Evolutionary conservation across 352 stramenopile genomes (phyloP).

Genomic region (Peronosclerospora sorghi): DNA sequence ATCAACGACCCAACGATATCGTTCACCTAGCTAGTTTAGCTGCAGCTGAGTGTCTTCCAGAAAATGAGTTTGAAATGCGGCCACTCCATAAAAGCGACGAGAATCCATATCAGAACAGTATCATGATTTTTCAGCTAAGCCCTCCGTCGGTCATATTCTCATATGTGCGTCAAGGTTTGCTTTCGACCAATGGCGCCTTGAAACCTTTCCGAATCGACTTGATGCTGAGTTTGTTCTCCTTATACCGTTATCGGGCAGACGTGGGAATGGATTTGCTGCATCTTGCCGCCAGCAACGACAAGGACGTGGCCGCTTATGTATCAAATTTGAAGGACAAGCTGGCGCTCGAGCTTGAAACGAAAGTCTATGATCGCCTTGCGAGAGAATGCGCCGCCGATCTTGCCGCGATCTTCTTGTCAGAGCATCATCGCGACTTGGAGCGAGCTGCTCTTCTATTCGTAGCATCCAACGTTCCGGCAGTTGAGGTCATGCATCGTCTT

Average conservation of each 20-base stretch:
- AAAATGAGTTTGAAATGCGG: constrained; percentile 48
- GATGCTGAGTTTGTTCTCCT: constrained; percentile 67
- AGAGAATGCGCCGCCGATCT: constrained; percentile 53
- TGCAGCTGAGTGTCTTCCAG: constrained; percentile 35
- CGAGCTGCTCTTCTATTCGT: constrained; percentile 61
- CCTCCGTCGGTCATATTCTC: constrained; percentile 64
- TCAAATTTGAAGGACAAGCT: constrained; percentile 35
- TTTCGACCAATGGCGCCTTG: constrained; percentile 16
- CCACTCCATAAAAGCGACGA: constrained; percentile 5
- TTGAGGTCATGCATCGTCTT: constrained; percentile 46
- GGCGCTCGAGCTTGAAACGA: constrained; percentile 58
- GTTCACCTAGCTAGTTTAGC: constrained; percentile 32
- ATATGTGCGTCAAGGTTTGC: constrained; percentile 34
- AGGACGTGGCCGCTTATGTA: constrained; percentile 6
- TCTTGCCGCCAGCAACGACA: constrained; percentile 16
- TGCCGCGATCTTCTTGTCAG: constrained; percentile 45
- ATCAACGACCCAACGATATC: constrained; percentile 17
- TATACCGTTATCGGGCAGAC: constrained; percentile 80
- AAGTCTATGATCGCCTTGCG: constrained; percentile 64
- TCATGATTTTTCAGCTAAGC: constrained; percentile 65
- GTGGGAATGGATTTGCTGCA: constrained; percentile 46
- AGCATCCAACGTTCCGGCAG: constrained; percentile 47
- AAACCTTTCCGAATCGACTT: constrained; percentile 57
- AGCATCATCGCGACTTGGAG: constrained; percentile 41
- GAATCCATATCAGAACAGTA: constrained; percentile 15